Evolutionary conservation across 345 rosid species (phyloP).

Genomic region (Leavenworthia alabamica): DNA sequence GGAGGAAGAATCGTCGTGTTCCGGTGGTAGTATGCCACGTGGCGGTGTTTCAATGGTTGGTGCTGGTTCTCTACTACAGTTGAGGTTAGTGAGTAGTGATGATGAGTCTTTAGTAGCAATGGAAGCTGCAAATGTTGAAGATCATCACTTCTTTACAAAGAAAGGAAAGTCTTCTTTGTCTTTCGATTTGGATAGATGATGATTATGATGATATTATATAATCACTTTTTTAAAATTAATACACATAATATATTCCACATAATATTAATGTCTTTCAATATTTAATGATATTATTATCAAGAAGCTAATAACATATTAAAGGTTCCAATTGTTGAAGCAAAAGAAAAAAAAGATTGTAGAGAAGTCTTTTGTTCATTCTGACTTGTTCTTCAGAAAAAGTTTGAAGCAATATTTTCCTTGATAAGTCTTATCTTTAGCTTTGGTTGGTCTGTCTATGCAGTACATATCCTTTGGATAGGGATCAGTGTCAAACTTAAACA

Average conservation of each 20-base stretch:
- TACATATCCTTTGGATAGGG: constrained; percentile 16
- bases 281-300: constrained; percentile 19
- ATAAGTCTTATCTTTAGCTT: constrained; percentile 9
- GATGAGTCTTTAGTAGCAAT: constrained; percentile 25
- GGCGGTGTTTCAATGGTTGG: constrained; percentile 19
- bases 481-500: constrained; percentile 24
- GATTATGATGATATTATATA: background rate
- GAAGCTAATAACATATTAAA: background rate
- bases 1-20: constrained; percentile 27
- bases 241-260: background rate
- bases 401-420: background rate
- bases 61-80: constrained; percentile 27
- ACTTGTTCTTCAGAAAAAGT: background rate
- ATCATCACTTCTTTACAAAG: constrained; percentile 26
- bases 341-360: background rate
- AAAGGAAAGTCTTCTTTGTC: constrained; percentile 65
- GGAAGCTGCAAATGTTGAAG: constrained; percentile 22
- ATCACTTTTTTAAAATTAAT: background rate
- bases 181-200: constrained; percentile 48
- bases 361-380: background rate
- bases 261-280: constrained; percentile 14
- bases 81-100: constrained; percentile 30
- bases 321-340: background rate
- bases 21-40: constrained; percentile 29
- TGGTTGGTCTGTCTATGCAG: constrained; percentile 11